Conservation (phyloP, 2,329 filamentous ascomycete species). For the Nothomitra cinnamomea region DNA sequence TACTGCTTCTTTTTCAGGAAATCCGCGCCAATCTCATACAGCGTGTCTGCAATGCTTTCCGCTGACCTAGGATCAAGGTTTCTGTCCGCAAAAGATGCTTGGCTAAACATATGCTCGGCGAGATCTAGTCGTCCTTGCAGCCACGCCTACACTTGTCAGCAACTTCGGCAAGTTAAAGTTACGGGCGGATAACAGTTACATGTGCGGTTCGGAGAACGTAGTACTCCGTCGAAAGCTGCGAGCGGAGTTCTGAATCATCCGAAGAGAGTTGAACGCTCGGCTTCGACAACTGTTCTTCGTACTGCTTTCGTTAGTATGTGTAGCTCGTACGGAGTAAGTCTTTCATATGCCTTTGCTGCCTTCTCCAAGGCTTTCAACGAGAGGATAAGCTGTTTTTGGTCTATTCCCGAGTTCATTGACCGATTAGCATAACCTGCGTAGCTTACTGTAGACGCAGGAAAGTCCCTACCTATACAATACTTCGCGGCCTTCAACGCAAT, state of each 20-base stretch:
- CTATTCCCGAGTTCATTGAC: constrained; percentile 18
- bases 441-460: not conserved
- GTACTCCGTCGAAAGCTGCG: constrained; percentile 36
- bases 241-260: constrained; percentile 10
- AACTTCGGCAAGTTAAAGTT: not conserved
- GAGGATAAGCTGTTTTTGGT: constrained; percentile 37
- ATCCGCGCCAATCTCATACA: constrained; percentile 55
- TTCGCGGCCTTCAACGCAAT: constrained; percentile 49
- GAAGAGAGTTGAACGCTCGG: constrained; percentile 9
- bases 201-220: constrained; percentile 47
- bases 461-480: constrained; percentile 39
- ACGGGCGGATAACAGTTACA: constrained; percentile 27
- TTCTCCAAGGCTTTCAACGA: constrained; percentile 45
- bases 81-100: constrained; percentile 27
- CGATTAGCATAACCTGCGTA: not conserved
- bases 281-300: constrained; percentile 17
- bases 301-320: not conserved
- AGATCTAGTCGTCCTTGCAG: constrained; percentile 55
- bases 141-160: constrained; percentile 41
- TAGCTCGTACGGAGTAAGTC: constrained; percentile 9
- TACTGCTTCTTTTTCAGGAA: constrained; percentile 36
- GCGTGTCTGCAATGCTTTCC: constrained; percentile 47
- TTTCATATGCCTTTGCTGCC: constrained; percentile 29
- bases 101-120: constrained; percentile 60
- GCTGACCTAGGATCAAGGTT: constrained; percentile 31